Conservation (phyloP, 2,329 filamentous ascomycete species). For the Botrytis byssoidea region DNA sequence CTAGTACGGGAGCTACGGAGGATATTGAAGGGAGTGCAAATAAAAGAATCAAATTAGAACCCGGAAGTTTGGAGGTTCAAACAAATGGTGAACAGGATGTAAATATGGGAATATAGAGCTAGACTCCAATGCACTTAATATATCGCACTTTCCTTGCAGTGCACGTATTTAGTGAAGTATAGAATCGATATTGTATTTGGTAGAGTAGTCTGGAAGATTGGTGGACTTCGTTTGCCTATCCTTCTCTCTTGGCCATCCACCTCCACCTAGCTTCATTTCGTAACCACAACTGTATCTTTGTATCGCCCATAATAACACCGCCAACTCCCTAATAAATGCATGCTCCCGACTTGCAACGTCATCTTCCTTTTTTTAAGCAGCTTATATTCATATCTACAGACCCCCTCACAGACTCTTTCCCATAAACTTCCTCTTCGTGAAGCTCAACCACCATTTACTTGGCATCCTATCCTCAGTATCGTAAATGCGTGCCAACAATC, state of each 20-base stretch:
- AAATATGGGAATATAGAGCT: slow-evolving; percentile 14
- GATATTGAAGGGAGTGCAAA: slow-evolving; percentile 4
- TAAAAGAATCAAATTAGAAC: slow-evolving; percentile 22
- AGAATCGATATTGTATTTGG: background rate
- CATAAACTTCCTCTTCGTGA: slow-evolving; percentile 99
- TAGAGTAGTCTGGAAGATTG: background rate
- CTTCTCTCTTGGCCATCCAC: background rate
- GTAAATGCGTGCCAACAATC: slow-evolving; percentile 84
- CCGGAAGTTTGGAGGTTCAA: background rate
- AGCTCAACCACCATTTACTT: slow-evolving; percentile 96
- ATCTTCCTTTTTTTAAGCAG: background rate
- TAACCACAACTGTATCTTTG: background rate
- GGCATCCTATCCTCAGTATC: slow-evolving; percentile 64
- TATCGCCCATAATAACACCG: slow-evolving; percentile 7
- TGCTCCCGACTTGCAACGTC: background rate
- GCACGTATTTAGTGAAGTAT: background rate
- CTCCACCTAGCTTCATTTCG: background rate
- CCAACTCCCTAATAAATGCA: slow-evolving; percentile 17
- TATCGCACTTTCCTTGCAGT: background rate
- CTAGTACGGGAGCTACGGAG: slow-evolving; percentile 5
- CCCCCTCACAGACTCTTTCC: slow-evolving; percentile 72
- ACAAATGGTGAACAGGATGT: slow-evolving; percentile 19
- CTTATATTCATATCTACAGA: background rate
- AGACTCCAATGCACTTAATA: slow-evolving; percentile 3
- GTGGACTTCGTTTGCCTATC: background rate